Evolutionary conservation across 2,329 filamentous ascomycete species (phyloP).

Genomic region (Tolypocladium guangdongense): DNA sequence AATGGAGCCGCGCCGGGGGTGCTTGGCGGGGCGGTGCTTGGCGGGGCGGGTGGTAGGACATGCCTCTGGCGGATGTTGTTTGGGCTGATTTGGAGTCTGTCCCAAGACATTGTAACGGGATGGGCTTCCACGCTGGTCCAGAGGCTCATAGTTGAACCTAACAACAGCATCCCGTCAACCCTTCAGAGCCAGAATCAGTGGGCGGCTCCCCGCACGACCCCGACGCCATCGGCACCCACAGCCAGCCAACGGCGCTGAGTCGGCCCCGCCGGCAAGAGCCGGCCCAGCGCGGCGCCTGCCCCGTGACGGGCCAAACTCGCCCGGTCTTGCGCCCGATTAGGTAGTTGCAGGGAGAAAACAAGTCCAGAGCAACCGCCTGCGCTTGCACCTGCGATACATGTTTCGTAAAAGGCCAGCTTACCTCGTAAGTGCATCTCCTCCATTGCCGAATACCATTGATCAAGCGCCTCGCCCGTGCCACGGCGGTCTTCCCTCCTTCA

Average conservation of each 20-base stretch:
- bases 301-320: too few relatives aligned
- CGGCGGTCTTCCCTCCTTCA: neutral
- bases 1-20: neutral
- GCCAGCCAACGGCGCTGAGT: neutral
- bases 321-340: neutral
- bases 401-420: too few relatives aligned
- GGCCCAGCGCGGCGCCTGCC: neutral
- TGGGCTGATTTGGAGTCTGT: too few relatives aligned
- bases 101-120: too few relatives aligned
- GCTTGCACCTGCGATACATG: neutral
- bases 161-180: too few relatives aligned
- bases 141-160: too few relatives aligned
- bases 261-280: neutral
- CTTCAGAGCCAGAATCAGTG: too few relatives aligned
- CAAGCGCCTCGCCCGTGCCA: neutral
- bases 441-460: constrained; percentile 6
- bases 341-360: neutral
- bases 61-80: too few relatives aligned
- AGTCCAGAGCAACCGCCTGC: neutral
- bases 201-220: neutral
- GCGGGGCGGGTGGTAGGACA: neutral
- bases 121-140: too few relatives aligned
- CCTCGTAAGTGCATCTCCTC: constrained; percentile 7
- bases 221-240: neutral
- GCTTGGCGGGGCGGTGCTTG: neutral